These are phyloP conservation scores for Coniella vitis DNA, from an alignment of 2,329 filamentous ascomycete genomes.

Conservation along the genomic window DNA sequence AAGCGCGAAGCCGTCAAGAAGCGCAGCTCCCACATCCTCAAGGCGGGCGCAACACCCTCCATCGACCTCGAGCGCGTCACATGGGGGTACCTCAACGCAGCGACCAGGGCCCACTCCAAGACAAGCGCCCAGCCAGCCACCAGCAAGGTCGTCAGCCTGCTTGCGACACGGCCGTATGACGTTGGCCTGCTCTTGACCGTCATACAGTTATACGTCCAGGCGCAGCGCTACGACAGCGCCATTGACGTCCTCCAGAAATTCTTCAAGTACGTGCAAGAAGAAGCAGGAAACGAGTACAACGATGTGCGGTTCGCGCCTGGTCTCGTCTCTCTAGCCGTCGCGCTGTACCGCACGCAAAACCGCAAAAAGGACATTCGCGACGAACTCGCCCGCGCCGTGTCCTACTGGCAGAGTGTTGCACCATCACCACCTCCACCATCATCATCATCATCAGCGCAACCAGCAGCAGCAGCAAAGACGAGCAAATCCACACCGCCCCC, in stretches of 20 bases:
- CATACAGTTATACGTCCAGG: constrained; percentile 71
- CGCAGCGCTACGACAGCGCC: constrained; percentile 65
- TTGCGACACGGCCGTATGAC: constrained; percentile 71
- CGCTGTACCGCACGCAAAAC: constrained; percentile 70
- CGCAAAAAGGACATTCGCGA: constrained; percentile 64
- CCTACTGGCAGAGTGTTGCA: constrained; percentile 58
- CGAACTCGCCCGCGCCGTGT: constrained; percentile 72
- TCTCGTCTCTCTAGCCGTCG: constrained; percentile 71
- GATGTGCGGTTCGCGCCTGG: constrained; percentile 79
- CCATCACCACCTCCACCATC: constrained; percentile 24
- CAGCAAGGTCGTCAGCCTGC: constrained; percentile 59
- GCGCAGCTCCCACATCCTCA: constrained; percentile 38
- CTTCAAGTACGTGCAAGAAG: constrained; percentile 62
- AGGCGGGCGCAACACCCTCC: constrained; percentile 23
- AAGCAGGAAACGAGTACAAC: constrained; percentile 46
- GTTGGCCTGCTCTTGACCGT: constrained; percentile 74
- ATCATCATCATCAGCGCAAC: too few species aligned
- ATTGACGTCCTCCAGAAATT: constrained; percentile 70
- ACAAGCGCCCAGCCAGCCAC: constrained; percentile 58
- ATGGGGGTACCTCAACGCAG: constrained; percentile 55
- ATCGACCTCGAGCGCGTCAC: constrained; percentile 20
- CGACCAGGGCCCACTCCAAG: constrained; percentile 60
- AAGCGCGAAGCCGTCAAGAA: constrained; percentile 58
- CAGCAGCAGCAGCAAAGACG: too few species aligned
- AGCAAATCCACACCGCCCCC: constrained; percentile 15